Evolutionary conservation across 108 stramenopile species (phyloP).

Genomic region (Craspedostauros australis): DNA sequence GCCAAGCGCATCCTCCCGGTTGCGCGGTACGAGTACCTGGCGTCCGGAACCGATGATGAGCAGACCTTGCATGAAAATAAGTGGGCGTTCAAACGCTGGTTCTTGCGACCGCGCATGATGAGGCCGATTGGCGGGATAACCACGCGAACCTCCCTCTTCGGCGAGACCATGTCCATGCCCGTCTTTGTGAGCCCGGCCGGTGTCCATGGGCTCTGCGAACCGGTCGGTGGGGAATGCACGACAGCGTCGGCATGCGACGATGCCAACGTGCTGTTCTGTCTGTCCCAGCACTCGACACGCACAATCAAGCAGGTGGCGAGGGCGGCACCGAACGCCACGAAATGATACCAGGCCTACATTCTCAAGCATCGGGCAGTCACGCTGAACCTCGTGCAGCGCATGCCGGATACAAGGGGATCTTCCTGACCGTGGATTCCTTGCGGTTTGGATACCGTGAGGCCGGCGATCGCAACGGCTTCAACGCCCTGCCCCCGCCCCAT

Average conservation of each 20-base stretch:
- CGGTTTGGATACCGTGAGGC: conserved; percentile 81
- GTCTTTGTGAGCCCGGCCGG: conserved; percentile 73
- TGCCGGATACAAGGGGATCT: conserved; percentile 68
- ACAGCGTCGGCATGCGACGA: conserved; percentile 48
- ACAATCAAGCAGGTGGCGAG: conserved; percentile 66
- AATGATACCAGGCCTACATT: conserved; percentile 74
- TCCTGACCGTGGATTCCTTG: conserved; percentile 80
- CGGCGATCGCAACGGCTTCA: conserved; percentile 69
- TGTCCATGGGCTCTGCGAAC: conserved; percentile 61
- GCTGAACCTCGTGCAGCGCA: conserved; percentile 46
- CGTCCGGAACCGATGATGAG: conserved; percentile 74
- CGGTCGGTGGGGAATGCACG: conserved; percentile 63
- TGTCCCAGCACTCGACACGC: conserved; percentile 72
- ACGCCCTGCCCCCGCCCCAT: conserved; percentile 68
- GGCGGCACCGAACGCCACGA: conserved; percentile 26
- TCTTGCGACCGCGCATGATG: conserved; percentile 70
- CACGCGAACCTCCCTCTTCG: conserved; percentile 37
- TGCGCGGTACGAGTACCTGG: conserved; percentile 63
- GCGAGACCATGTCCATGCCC: conserved; percentile 40
- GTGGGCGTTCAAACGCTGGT: conserved; percentile 53
- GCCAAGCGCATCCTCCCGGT: conserved; percentile 39
- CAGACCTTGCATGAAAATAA: conserved; percentile 59
- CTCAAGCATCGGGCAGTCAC: conserved; percentile 66
- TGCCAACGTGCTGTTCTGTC: conserved; percentile 50
- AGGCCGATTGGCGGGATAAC: conserved; percentile 43